phyloP scores from a whole-genome alignment of 352 stramenopile genomes.

The Globisporangium apiculatum region DNA sequence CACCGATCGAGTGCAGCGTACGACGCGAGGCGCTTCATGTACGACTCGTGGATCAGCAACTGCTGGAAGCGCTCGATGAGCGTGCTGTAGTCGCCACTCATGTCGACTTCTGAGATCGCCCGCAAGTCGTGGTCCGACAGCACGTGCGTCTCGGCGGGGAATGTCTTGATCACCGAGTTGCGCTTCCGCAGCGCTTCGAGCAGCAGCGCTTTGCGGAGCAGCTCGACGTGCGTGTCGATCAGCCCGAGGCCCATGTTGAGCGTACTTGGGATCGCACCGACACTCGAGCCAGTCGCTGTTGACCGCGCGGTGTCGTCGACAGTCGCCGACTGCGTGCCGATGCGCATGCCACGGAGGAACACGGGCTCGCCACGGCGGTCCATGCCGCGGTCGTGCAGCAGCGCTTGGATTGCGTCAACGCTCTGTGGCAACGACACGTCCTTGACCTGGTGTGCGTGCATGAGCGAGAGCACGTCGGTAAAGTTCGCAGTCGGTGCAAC shows the following conservation, averaged over 20 bases:
- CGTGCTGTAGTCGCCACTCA: slow-evolving; percentile 59
- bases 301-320: slow-evolving; percentile 4
- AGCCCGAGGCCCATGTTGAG: slow-evolving; percentile 51
- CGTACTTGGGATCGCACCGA: not conserved
- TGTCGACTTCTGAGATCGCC: slow-evolving; percentile 55
- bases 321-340: slow-evolving; percentile 38
- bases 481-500: slow-evolving; percentile 44
- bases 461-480: slow-evolving; percentile 37
- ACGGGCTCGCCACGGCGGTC: slow-evolving; percentile 56
- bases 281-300: not conserved
- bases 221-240: slow-evolving; percentile 58
- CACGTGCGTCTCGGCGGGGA: slow-evolving; percentile 39
- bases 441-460: slow-evolving; percentile 47
- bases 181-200: slow-evolving; percentile 61
- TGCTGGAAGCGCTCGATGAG: slow-evolving; percentile 64
- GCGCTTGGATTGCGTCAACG: slow-evolving; percentile 29
- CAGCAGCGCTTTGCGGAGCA: slow-evolving; percentile 50
- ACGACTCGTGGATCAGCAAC: slow-evolving; percentile 59
- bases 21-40: slow-evolving; percentile 44
- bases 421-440: slow-evolving; percentile 40
- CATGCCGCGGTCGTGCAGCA: slow-evolving; percentile 44
- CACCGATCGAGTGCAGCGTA: slow-evolving; percentile 64
- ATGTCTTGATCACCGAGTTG: slow-evolving; percentile 66
- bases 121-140: slow-evolving; percentile 32
- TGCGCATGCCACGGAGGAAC: slow-evolving; percentile 48